Base-by-base conservation (phyloP, 371 early-diverging fungal species). In the Actinomortierella wolfii region DNA sequence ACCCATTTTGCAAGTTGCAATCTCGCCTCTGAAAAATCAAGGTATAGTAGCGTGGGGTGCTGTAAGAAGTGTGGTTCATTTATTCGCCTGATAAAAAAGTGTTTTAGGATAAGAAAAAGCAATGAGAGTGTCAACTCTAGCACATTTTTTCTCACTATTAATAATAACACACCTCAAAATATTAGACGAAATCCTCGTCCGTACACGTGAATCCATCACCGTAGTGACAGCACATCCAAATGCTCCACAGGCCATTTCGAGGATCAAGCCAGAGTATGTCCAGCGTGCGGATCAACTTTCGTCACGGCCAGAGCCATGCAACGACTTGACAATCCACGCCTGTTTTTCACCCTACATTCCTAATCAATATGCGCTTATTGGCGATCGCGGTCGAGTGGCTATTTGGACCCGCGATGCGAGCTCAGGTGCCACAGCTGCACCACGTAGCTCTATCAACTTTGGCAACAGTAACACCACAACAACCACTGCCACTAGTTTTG, bases 321-420 rank as follows among this genome's bases (percentile, higher is more conserved):
- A 26, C 11, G 70, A 69, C 41, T 14, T 13, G 2, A 71, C 66
- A 11, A 61, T 71, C n/a, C 66, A 66, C 43, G 73, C 66, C 9
- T 46, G 62, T 29, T 61, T 71, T 2, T 71, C 66, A 17, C 73
- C 73, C 6, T 53, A 66, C 49, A 39, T 48, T 23, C 51, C 61
- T 14, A 53, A 65, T 26, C 54, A 59, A 25, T 71, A 71, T 45
- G 73, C 73, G 4, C 51, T 71, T 4, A 25, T 71, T 3, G 66
- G 73, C 26, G 66, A 71, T 23, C 57, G 39, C 7, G 73, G 73
- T 2, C 53, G 66, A 13, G 24, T 71, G 13, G 51, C 61, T 17
- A 28, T 62, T 11, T 71, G 73, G 73, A 61, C 61, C 23, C 54
- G 28, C 5, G 28, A 21, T 11, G 11, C 34, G 34, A 34, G 34